Base-by-base conservation (phyloP, 2,329 filamentous ascomycete genomes). In the Penicillium sclerotigenum region DNA sequence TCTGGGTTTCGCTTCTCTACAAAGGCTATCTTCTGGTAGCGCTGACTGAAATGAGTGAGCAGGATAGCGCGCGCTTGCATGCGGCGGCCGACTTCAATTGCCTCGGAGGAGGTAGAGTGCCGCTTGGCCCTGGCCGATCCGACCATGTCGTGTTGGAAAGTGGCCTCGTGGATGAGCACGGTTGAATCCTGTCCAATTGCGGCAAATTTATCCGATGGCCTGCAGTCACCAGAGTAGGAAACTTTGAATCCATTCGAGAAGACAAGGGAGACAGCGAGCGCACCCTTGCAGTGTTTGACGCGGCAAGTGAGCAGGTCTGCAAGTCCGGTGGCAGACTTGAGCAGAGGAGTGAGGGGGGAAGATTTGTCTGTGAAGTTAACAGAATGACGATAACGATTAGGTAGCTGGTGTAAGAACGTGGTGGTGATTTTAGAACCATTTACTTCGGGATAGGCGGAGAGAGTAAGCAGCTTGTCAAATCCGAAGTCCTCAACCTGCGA, bases 21-120 rank as follows among this genome's bases (percentile, higher is more conserved):
- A 80, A 76, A 2, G 83, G 86, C 33, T 85, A 79, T 52, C 74
- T 93, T 93, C 66, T 90, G 88, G 73, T 99, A 99, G 8, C 94
- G 83, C 77, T 99, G 94, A 53, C 87, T 92, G 75, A 99, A 99
- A 73, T 99, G 94, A 8, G 94, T 99, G 47, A 99, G 80, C 53
- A 99, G 77, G 16, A 94, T 87, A 16, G 89, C 81, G 61, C 87
- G 84, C 0, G 92, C 94, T 28, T 82, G 75, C 94, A 99, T 99
- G 43, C 79, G 76, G 13, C 82, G 80, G 1, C 88, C 93, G 3
- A 97, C 83, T 42, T 79, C 81, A 4, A 99, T 81, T 1, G 94
- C 94, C 76, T 99, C 94, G 14, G 83, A 83, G 59, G 91, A 90
- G 9, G 94, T 99, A 37, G 84, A 90, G 77, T 99, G 94, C 69